Percentiles rank a stretch among this genome's conserved stretches.
phyloP scores from a whole-genome alignment of 495 filamentous ascomycete species.

The Pyrenopolyporus hunteri region DNA sequence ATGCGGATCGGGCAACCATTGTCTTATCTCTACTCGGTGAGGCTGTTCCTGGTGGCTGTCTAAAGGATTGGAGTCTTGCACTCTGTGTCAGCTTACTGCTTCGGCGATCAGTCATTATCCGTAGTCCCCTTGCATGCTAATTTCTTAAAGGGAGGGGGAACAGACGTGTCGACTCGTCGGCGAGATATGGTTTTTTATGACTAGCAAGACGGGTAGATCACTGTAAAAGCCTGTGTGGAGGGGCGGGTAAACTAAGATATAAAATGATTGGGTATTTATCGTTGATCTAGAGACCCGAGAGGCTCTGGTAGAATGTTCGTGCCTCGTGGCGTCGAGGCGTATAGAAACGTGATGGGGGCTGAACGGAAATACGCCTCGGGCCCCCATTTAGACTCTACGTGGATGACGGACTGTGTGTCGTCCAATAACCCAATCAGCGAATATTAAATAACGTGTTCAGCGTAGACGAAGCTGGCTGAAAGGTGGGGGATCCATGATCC shows the following conservation, averaged over 20 bases:
- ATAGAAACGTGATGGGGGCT: not conserved
- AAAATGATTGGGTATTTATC: slow-evolving; percentile 26
- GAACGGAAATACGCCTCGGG: slow-evolving; percentile 1
- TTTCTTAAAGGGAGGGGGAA: slow-evolving; percentile 7
- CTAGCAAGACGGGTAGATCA: slow-evolving; percentile 8
- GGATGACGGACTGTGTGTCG: slow-evolving; percentile 23
- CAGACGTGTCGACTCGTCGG: not conserved
- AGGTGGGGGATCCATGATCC: slow-evolving; percentile 31
- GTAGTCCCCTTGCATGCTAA: slow-evolving; percentile 26
- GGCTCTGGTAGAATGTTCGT: slow-evolving; percentile 16
- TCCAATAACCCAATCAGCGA: slow-evolving; percentile 18
- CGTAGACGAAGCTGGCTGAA: not conserved
- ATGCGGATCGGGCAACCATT: not conserved
- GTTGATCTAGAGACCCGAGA: slow-evolving; percentile 6
- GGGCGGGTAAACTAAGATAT: not conserved
- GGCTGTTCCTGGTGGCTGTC: not conserved
- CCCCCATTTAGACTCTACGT: not conserved
- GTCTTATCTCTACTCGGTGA: not conserved
- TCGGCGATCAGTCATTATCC: slow-evolving; percentile 14
- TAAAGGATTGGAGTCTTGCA: not conserved
- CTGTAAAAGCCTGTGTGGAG: not conserved
- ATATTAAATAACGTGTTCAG: not conserved
- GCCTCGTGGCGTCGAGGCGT: slow-evolving; percentile 21
- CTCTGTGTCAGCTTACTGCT: slow-evolving; percentile 23
- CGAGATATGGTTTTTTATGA: not conserved